Evolutionary conservation across 176 grass and related monocot genomes (phyloP).

Genomic region (Carex myosuroides): DNA sequence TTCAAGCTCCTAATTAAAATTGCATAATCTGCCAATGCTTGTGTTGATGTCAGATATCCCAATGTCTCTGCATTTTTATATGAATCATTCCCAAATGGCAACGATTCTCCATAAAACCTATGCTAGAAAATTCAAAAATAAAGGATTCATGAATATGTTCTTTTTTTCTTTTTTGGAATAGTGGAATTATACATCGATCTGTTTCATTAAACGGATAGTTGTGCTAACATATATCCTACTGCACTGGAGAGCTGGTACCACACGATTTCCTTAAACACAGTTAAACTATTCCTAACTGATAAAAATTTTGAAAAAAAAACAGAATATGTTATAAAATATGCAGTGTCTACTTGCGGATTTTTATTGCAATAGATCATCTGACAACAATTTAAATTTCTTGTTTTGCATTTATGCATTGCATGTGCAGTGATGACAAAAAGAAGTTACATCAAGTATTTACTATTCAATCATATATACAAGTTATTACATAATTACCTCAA

Average conservation of each 20-base stretch:
- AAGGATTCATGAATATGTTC: background rate
- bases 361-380: too few species aligned
- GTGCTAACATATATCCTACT: background rate
- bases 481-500: constrained; percentile 44
- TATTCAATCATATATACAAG: background rate
- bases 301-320: too few species aligned
- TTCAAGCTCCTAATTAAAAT: constrained; percentile 77
- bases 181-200: background rate
- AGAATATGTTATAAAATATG: too few species aligned
- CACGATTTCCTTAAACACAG: too few species aligned
- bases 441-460: background rate
- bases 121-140: constrained; percentile 41
- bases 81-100: constrained; percentile 82
- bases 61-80: constrained; percentile 45
- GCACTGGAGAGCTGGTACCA: background rate
- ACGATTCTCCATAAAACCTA: constrained; percentile 88
- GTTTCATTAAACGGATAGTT: background rate
- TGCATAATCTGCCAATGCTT: constrained; percentile 91
- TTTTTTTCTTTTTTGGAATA: too few species aligned
- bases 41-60: constrained; percentile 89
- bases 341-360: too few species aligned
- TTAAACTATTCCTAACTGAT: background rate
- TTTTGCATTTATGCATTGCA: background rate
- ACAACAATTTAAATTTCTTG: background rate
- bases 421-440: background rate